Percentiles rank a stretch among this genome's conserved stretches.
phyloP scores from a whole-genome alignment of 495 filamentous ascomycete genomes.

The Margaritispora aquatica region DNA sequence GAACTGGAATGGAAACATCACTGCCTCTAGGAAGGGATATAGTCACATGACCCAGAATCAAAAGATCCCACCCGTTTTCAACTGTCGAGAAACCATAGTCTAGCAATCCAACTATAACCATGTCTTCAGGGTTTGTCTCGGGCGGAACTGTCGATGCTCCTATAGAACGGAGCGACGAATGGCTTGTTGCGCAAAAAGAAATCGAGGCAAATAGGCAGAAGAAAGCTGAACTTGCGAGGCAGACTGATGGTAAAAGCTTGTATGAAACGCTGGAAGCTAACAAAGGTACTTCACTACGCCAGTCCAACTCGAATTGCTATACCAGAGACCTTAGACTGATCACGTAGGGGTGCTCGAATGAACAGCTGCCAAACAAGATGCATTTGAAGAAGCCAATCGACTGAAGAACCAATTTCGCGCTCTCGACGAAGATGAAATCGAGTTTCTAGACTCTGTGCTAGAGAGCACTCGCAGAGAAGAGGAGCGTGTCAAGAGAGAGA shows the following conservation, averaged over 20 bases:
- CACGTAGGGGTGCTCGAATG: slow-evolving; percentile 21
- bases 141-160: slow-evolving; percentile 68
- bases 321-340: slow-evolving; percentile 11
- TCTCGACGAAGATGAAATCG: slow-evolving; percentile 89
- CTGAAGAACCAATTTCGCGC: slow-evolving; percentile 92
- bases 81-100: too few relatives aligned
- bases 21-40: background rate
- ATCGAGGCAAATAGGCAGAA: slow-evolving; percentile 48
- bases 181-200: slow-evolving; percentile 70
- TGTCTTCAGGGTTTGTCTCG: slow-evolving; percentile 89
- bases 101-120: too few relatives aligned
- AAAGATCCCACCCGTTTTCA: too few relatives aligned
- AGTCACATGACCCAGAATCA: slow-evolving; percentile 1
- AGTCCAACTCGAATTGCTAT: background rate
- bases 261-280: slow-evolving; percentile 88
- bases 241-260: slow-evolving; percentile 65
- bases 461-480: slow-evolving; percentile 67
- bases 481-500: slow-evolving; percentile 65
- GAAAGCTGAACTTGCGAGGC: slow-evolving; percentile 41
- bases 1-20: background rate
- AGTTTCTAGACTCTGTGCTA: slow-evolving; percentile 77
- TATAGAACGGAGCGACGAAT: slow-evolving; percentile 58
- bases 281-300: slow-evolving; percentile 59
- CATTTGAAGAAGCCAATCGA: slow-evolving; percentile 83
- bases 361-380: slow-evolving; percentile 83